Conservation (phyloP, 2,329 filamentous ascomycete genomes). For the Ascochyta lentis region DNA sequence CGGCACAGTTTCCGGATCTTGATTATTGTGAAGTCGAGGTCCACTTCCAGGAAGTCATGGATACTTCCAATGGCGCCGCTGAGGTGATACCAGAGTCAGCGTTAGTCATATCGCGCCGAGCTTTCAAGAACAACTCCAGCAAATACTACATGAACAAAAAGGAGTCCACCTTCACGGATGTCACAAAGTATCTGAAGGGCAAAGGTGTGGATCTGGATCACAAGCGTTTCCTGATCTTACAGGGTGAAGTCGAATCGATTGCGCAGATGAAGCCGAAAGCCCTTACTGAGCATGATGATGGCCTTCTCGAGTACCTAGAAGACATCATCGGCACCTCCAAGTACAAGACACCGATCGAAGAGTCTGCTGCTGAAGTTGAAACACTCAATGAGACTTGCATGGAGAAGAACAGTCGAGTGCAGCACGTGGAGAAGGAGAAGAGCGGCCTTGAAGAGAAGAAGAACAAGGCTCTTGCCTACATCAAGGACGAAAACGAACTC, state of each 20-base stretch:
- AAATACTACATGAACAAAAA: conserved; percentile 96
- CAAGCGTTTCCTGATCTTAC: conserved; percentile 95
- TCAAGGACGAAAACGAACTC: conserved; percentile 93
- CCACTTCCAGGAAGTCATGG: conserved; percentile 94
- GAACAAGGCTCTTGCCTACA: conserved; percentile 86
- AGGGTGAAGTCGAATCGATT: conserved; percentile 98
- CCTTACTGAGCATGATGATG: conserved; percentile 92
- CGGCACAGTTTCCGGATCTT: conserved; percentile 81
- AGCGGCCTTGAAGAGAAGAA: conserved; percentile 94
- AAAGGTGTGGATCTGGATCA: conserved; percentile 95
- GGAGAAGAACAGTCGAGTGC: conserved; percentile 93
- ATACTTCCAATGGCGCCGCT: conserved; percentile 76
- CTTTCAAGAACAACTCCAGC: conserved; percentile 97
- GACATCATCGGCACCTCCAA: conserved; percentile 99
- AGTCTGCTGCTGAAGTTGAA: conserved; percentile 88
- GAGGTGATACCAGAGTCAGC: conserved; percentile 83
- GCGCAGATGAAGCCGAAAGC: conserved; percentile 99
- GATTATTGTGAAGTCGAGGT: conserved; percentile 95
- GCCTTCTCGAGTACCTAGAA: conserved; percentile 93
- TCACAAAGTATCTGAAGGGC: conserved; percentile 85
- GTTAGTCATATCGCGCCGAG: conserved; percentile 85
- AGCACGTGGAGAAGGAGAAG: conserved; percentile 98
- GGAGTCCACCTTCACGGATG: conserved; percentile 88
- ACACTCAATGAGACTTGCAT: conserved; percentile 91
- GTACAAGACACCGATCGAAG: conserved; percentile 96